Evolutionary conservation across 2,329 filamentous ascomycete genomes (phyloP).

Genomic region (Stemphylium lycopersici): DNA sequence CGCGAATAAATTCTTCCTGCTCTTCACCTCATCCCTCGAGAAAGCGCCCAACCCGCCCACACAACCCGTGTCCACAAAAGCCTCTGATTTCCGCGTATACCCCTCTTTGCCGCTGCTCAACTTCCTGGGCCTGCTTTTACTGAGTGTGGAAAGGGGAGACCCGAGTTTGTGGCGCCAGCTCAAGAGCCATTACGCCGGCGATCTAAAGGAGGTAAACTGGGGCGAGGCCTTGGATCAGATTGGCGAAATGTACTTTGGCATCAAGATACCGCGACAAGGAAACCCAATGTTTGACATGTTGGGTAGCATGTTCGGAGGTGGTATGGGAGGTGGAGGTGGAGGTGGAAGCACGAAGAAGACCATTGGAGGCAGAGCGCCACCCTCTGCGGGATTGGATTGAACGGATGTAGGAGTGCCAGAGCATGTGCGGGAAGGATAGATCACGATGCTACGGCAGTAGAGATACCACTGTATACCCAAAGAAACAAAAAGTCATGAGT

Average conservation of each 20-base stretch:
- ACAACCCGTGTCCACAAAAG: constrained; percentile 79
- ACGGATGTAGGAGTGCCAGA: neutral
- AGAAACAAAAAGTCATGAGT: neutral
- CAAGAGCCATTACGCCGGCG: constrained; percentile 76
- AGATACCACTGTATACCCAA: constrained; percentile 11
- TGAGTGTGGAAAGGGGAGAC: constrained; percentile 81
- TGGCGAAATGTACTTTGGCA: constrained; percentile 96
- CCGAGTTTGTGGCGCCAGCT: constrained; percentile 81
- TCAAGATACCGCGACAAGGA: constrained; percentile 83
- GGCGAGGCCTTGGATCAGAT: constrained; percentile 80
- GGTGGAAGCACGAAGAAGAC: constrained; percentile 54
- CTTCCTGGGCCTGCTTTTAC: constrained; percentile 83
- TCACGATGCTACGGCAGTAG: constrained; percentile 5
- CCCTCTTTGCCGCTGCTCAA: constrained; percentile 93
- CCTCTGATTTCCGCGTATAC: constrained; percentile 79
- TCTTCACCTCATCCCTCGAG: constrained; percentile 73
- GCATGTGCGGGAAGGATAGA: neutral
- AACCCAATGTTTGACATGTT: constrained; percentile 99
- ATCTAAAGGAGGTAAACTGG: constrained; percentile 83
- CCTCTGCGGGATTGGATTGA: constrained; percentile 47
- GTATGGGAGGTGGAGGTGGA: constrained; percentile 63
- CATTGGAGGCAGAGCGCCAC: constrained; percentile 39
- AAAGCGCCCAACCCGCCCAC: constrained; percentile 70
- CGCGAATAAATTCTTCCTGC: constrained; percentile 79
- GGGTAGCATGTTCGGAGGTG: constrained; percentile 89